Evolutionary conservation across 2,329 filamentous ascomycete genomes (phyloP), one percentile per base, ranked within the genome.

Genomic region (Colletotrichum salicis): DNA sequence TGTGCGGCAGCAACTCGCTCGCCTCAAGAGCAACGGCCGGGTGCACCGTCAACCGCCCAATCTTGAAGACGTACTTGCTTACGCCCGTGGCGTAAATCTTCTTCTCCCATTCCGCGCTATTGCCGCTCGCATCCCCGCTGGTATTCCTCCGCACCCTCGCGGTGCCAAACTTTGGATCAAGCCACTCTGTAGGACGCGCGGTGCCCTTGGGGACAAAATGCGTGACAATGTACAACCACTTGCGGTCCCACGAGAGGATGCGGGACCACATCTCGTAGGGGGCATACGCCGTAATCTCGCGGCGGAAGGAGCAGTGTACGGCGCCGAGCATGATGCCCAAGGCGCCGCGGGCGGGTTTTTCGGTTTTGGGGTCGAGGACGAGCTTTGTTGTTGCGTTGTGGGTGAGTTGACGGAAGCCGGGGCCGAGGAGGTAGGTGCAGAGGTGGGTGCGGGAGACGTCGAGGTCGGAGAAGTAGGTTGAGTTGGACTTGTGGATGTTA

Each of bases 381-480:
- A 90, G 80, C 72, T 82, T 82, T 37, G 83, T 84, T 27, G 81
- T 76, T 1, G 81, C 80, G 75, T 91, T 91, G 72, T 84, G 78
- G 58, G 85, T 83, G 19, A 89, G 80, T 22, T 80, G 83, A 52
- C 85, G 82, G 77, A 92, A 85, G 1, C 90, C 90, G 0, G 88
- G 86, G 24, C 87, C 88, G 64, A 92, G 84, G 2, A 95, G 83
- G 75, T 91, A 89, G 60, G 91, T 92, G 64, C 97, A 90, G 10
- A 96, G 89, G 74, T 97, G 93, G 0, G 93, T 93, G 68, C 96
- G 93, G 51, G 92, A 90, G 71, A 96, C 89, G 82, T 97, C 95
- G 75, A 97, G 90, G 81, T 97, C 94, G 75, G 91, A 86, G 79
- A 97, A 97, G 85, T 97, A 97, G 35, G 95, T 97, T 76, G 89